phyloP scores from a whole-genome alignment of 768 basidiomycete species.

The Crassisporium funariophilum region DNA sequence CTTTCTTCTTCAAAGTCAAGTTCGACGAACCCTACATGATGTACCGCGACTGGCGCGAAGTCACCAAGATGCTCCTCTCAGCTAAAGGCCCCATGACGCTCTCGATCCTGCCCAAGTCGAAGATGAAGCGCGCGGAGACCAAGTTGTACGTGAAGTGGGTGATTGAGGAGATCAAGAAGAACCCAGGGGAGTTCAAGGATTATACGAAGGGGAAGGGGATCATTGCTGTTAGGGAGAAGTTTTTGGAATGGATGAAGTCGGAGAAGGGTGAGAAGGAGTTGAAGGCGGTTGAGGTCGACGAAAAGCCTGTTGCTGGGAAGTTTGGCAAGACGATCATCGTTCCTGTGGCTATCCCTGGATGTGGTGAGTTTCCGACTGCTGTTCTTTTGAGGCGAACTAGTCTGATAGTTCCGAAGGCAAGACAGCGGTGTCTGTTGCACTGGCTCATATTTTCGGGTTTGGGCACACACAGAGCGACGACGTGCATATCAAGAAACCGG shows the following conservation, averaged over 20 bases:
- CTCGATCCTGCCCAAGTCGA: conserved; percentile 56
- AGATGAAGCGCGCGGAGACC: conserved; percentile 79
- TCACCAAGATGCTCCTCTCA: conserved; percentile 76
- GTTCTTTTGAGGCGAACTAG: neutral
- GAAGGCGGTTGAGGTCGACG: conserved; percentile 33
- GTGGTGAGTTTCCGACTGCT: conserved; percentile 58
- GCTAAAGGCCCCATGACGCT: conserved; percentile 26
- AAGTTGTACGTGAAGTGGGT: conserved; percentile 83
- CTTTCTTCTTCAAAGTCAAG: conserved; percentile 99
- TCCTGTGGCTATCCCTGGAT: conserved; percentile 90
- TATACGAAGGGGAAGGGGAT: conserved; percentile 81
- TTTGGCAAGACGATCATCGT: conserved; percentile 82
- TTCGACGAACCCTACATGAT: conserved; percentile 99
- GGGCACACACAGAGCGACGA: conserved; percentile 96
- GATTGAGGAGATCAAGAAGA: conserved; percentile 65
- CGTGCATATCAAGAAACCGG: conserved; percentile 74
- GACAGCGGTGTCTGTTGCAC: conserved; percentile 80
- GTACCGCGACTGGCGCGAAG: conserved; percentile 97
- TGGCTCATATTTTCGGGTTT: conserved; percentile 79
- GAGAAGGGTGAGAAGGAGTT: conserved; percentile 36
- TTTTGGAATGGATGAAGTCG: conserved; percentile 66
- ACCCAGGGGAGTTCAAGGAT: conserved; percentile 60
- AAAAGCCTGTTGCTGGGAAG: conserved; percentile 33
- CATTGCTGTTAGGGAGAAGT: conserved; percentile 78
- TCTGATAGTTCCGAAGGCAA: conserved; percentile 61